These are phyloP conservation scores for Acorus calamus DNA, from an alignment of 106 monocot genomes.

Conservation along the genomic window DNA sequence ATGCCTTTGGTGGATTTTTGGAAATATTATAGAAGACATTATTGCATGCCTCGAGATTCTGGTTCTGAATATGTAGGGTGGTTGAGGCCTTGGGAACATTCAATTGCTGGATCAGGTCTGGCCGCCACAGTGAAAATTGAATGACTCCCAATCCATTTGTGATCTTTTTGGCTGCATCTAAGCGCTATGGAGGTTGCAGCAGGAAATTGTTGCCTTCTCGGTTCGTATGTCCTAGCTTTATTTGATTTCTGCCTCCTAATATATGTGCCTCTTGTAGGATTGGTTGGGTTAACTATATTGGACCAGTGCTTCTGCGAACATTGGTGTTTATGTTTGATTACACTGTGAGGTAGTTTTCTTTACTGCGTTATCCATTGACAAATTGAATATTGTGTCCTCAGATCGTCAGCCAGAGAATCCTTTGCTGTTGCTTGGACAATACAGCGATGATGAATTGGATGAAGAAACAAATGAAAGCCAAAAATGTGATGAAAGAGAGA, in stretches of 20 bases:
- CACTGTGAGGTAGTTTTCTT: too few relatives aligned
- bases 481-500: conserved; percentile 23
- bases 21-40: conserved; percentile 56
- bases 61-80: conserved; percentile 54
- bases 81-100: conserved; percentile 46
- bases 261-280: too few relatives aligned
- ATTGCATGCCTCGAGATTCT: conserved; percentile 44
- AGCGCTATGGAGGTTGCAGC: conserved; percentile 48
- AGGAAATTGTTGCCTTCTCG: conserved; percentile 72
- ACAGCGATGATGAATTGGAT: conserved; percentile 87
- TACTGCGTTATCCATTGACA: neutral
- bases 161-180: conserved; percentile 81
- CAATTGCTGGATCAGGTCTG: conserved; percentile 38
- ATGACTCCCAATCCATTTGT: conserved; percentile 40
- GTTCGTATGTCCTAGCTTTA: conserved; percentile 95
- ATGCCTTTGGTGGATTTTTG: conserved; percentile 78
- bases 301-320: too few relatives aligned
- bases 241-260: conserved; percentile 62
- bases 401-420: conserved; percentile 75
- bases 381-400: conserved; percentile 25
- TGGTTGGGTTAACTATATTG: too few relatives aligned
- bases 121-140: conserved; percentile 63
- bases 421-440: conserved; percentile 82
- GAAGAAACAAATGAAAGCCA: conserved; percentile 31
- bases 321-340: too few relatives aligned